Evolutionary conservation across 2,329 filamentous ascomycete genomes (phyloP).

Genomic region (Aspergillus sp.): DNA sequence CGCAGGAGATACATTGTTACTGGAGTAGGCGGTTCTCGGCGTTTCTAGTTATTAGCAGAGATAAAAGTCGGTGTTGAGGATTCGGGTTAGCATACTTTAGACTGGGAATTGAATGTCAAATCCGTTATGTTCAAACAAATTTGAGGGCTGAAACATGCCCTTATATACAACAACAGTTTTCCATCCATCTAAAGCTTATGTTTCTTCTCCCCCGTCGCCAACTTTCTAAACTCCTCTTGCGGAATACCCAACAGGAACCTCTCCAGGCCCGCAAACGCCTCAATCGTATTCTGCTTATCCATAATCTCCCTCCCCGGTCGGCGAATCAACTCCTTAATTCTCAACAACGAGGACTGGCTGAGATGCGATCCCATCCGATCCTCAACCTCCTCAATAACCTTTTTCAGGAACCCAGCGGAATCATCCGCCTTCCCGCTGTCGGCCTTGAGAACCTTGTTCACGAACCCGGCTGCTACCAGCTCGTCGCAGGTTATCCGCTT

Average conservation of each 20-base stretch:
- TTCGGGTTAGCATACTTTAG: not conserved
- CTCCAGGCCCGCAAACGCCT: constrained; percentile 85
- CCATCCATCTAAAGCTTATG: constrained; percentile 75
- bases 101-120: not conserved
- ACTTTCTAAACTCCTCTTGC: constrained; percentile 84
- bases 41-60: constrained; percentile 11
- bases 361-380: constrained; percentile 80
- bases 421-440: constrained; percentile 62
- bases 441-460: constrained; percentile 77
- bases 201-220: constrained; percentile 86
- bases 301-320: constrained; percentile 72
- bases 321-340: constrained; percentile 83
- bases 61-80: not conserved
- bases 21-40: constrained; percentile 8
- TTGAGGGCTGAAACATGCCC: not conserved
- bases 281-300: constrained; percentile 77
- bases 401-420: constrained; percentile 68
- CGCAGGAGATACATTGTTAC: not conserved
- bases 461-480: constrained; percentile 76
- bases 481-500: constrained; percentile 75
- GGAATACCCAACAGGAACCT: constrained; percentile 80
- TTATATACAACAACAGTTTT: not conserved
- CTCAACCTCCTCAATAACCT: constrained; percentile 79
- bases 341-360: constrained; percentile 75
- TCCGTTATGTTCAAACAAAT: not conserved